Evolutionary conservation across 1,139 yeast species (phyloP).

Genomic region (Taphrina communis): DNA sequence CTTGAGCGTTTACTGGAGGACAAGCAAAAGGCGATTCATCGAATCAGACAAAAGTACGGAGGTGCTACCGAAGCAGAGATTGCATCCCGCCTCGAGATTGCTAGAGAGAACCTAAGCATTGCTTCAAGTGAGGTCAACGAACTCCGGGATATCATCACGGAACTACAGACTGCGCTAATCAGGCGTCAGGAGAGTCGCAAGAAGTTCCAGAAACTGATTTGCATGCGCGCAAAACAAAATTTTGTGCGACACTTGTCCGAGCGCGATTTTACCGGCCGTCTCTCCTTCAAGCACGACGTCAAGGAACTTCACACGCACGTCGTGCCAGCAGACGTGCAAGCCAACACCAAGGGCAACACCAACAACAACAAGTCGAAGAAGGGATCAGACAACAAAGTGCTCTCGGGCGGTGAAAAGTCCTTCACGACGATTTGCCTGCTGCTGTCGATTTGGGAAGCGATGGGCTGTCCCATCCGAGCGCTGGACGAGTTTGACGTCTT

Average conservation of each 20-base stretch:
- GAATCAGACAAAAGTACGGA: conserved; percentile 27
- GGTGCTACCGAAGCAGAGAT: conserved; percentile 44
- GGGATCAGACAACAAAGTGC: conserved; percentile 74
- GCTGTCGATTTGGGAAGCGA: conserved; percentile 89
- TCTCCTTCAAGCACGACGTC: conserved; percentile 64
- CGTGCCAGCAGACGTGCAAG: conserved; percentile 48
- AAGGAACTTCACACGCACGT: conserved; percentile 33
- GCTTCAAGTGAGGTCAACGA: conserved; percentile 42
- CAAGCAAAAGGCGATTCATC: conserved; percentile 29
- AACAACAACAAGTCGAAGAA: conserved; percentile 63
- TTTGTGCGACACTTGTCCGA: conserved; percentile 49
- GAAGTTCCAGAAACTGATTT: conserved; percentile 45
- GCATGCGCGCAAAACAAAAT: conserved; percentile 46
- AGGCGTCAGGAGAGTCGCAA: conserved; percentile 45
- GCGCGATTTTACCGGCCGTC: conserved; percentile 77
- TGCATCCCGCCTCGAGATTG: conserved; percentile 30
- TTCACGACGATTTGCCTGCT: conserved; percentile 88
- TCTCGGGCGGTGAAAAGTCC: conserved; percentile 97
- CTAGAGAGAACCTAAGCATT: conserved; percentile 38
- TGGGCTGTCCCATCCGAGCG: conserved; percentile 86
- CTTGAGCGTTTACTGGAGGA: conserved; percentile 28
- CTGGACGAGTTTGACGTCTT: conserved; percentile 97
- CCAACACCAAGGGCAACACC: conserved; percentile 47
- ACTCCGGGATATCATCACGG: conserved; percentile 39
- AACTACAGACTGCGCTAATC: conserved; percentile 44